Base-by-base conservation (phyloP, 192 early-diverging fungal genomes). In the Linnemannia exigua region DNA sequence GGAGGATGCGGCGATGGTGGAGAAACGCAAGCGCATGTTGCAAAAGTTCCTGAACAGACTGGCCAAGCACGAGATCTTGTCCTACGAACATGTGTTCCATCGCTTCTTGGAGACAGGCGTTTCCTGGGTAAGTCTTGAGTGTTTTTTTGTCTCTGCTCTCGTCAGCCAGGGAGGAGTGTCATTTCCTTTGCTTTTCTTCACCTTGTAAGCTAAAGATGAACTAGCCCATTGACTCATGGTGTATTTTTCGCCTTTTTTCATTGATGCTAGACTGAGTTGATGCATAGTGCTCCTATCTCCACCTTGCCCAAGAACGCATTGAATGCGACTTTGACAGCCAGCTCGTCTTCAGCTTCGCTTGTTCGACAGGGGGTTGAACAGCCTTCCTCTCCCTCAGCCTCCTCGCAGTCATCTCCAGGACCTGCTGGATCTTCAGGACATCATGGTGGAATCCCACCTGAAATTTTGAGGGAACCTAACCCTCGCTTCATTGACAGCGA, bases 1-100 rank as follows among this genome's bases (percentile, higher is more conserved):
- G 87, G 95, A 99, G 87, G 97, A 99, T 89, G 92, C 95, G 44
- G 89, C 91, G 41, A 96, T 97, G 74, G 96, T 99, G 35, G 96
- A 97, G 77, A 92, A 95, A 48, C 92, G 98, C 67, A 98, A 98
- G 89, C 91, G 96, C 28, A 95, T 97, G 95, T 90, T 99, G 72
- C 96, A 98, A 89, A 94, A 93, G 36, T 99, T 99, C 79, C 87
- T 99, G 77, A 99, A 99, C 84, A 93, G 97, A 50, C 81, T 99
- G 54, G 95, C 93, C 4, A 93, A 92, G 79, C 97, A 99, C 90
- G 96, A 97, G 38, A 93, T 96, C 75, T 82, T 99, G 54, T 91
- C 94, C 19, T 89, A 93, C 76, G 97, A 96, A 71, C 97, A 99
- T 83, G 91, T 97, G 48, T 94, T 99, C 87, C 98, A 99, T 81